phyloP scores from a whole-genome alignment of 768 basidiomycete species.

The Boletus bicolor region DNA sequence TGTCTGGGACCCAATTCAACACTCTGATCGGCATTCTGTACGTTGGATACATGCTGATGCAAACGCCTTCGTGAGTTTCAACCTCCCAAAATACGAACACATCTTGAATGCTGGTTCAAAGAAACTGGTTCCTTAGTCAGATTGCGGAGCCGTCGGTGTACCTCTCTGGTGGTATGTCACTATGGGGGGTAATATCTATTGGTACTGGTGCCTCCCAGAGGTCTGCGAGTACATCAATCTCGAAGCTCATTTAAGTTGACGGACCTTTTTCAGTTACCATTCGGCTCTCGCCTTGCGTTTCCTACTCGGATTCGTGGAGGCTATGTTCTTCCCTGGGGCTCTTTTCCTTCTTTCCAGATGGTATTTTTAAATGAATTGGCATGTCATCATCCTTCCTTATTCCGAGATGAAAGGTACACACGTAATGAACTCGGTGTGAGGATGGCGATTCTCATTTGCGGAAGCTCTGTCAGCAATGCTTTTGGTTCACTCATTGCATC shows the following conservation, averaged over 20 bases:
- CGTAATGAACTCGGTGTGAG: constrained; percentile 64
- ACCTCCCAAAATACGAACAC: background rate
- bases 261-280: constrained; percentile 42
- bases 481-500: constrained; percentile 77
- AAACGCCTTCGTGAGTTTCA: constrained; percentile 59
- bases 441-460: constrained; percentile 64
- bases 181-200: constrained; percentile 67
- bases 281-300: constrained; percentile 69
- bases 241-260: background rate
- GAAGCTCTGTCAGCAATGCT: constrained; percentile 73
- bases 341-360: constrained; percentile 67
- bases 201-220: constrained; percentile 46
- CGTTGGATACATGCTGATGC: constrained; percentile 71
- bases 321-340: constrained; percentile 68
- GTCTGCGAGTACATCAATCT: constrained; percentile 1
- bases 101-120: constrained; percentile 23
- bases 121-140: constrained; percentile 65
- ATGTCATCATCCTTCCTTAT: background rate
- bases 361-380: constrained; percentile 21
- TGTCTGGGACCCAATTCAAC: constrained; percentile 59
- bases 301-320: constrained; percentile 68
- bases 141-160: constrained; percentile 66
- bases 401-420: constrained; percentile 42
- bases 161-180: constrained; percentile 57
- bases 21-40: constrained; percentile 66